Conservation (phyloP, 495 filamentous ascomycete species). For the Penicillium maclennaniae region DNA sequence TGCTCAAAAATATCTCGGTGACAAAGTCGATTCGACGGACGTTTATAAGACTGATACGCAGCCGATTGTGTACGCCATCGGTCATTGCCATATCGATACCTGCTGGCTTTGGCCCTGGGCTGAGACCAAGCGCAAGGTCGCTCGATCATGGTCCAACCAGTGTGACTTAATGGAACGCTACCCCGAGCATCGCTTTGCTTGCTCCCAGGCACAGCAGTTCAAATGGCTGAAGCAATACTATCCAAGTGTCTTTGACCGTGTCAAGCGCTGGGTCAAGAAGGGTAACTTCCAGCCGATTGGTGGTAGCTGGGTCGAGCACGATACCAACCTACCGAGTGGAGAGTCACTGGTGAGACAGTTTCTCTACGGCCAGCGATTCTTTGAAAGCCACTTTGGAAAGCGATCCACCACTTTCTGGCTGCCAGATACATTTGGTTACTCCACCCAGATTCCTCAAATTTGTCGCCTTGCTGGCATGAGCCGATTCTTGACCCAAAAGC, state of each 20-base stretch:
- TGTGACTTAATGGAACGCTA: conserved; percentile 92
- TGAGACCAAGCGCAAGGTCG: conserved; percentile 97
- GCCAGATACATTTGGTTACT: conserved; percentile 97
- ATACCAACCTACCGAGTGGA: conserved; percentile 94
- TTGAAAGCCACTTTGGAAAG: conserved; percentile 87
- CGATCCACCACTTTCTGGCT: conserved; percentile 93
- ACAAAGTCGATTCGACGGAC: conserved; percentile 72
- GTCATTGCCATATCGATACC: conserved; percentile 95
- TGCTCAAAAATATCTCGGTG: conserved; percentile 75
- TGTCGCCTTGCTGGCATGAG: conserved; percentile 90
- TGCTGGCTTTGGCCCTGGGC: conserved; percentile 99
- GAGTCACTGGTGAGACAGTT: conserved; percentile 96
- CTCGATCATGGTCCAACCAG: conserved; percentile 93
- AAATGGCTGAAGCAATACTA: conserved; percentile 94
- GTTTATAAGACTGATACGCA: conserved; percentile 75
- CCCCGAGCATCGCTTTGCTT: conserved; percentile 87
- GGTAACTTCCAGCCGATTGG: conserved; percentile 92
- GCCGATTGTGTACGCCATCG: conserved; percentile 80
- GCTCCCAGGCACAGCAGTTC: conserved; percentile 93
- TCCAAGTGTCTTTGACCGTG: conserved; percentile 80
- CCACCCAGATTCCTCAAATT: conserved; percentile 87
- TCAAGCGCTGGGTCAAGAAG: conserved; percentile 84
- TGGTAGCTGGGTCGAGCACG: conserved; percentile 98
- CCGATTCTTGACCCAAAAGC: conserved; percentile 95
- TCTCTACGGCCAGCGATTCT: conserved; percentile 89